Percentiles rank a stretch among this genome's conserved stretches.
These are phyloP conservation scores for Suhomyces xylopsoci DNA, from an alignment of 805 yeast genomes.

Conservation along the genomic window DNA sequence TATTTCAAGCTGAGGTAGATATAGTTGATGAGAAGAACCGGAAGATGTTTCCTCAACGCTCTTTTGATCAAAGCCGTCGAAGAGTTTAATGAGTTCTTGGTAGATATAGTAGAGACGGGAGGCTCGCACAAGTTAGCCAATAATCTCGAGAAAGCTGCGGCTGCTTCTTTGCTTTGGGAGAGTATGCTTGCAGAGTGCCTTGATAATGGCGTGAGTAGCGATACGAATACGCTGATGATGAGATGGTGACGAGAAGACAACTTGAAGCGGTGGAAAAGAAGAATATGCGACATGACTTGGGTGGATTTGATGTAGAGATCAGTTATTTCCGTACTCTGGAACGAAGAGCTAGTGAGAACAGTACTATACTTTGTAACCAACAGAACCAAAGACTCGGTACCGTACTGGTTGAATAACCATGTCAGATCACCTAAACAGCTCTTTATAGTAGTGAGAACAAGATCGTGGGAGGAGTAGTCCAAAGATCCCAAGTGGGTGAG, in stretches of 20 bases:
- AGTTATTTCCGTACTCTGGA: constrained; percentile 10
- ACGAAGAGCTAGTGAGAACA: constrained; percentile 2
- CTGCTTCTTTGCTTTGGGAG: constrained; percentile 32
- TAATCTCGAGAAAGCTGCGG: constrained; percentile 53
- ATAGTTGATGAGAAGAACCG: constrained; percentile 57
- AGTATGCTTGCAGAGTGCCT: constrained; percentile 12
- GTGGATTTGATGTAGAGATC: constrained; percentile 39
- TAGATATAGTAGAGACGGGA: constrained; percentile 23
- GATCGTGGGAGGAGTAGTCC: neutral
- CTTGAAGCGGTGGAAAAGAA: constrained; percentile 68
- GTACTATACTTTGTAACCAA: constrained; percentile 27
- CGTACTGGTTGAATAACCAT: constrained; percentile 64
- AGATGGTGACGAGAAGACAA: constrained; percentile 73
- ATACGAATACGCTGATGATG: constrained; percentile 45
- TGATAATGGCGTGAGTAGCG: constrained; percentile 49
- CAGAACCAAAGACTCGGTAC: constrained; percentile 54
- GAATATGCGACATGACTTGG: constrained; percentile 54
- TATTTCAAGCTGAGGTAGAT: constrained; percentile 49
- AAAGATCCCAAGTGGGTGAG: neutral
- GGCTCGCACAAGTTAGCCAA: constrained; percentile 76
- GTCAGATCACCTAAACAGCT: constrained; percentile 44
- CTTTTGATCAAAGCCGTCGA: constrained; percentile 53
- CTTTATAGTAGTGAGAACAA: constrained; percentile 29
- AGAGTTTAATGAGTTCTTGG: constrained; percentile 47
- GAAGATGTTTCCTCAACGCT: constrained; percentile 61